Evolutionary conservation across 2,329 filamentous ascomycete genomes (phyloP).

Genomic region (Fusarium subtropicale): DNA sequence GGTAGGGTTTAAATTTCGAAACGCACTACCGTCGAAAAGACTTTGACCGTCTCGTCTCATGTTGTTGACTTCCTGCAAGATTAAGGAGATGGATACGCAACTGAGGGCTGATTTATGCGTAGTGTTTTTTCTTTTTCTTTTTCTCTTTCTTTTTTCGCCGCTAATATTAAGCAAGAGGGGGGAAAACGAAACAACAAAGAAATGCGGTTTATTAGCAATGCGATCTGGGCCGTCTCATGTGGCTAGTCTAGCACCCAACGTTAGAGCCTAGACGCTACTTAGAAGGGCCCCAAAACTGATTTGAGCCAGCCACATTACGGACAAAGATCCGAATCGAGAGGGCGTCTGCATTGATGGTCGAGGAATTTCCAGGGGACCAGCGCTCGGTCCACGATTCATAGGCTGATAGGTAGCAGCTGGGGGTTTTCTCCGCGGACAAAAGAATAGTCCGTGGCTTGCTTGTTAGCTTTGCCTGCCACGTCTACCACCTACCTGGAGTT

Average conservation of each 20-base stretch:
- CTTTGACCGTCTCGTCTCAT: background rate
- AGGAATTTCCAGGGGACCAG: constrained; percentile 32
- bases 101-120: background rate
- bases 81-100: constrained; percentile 27
- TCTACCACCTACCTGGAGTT: background rate
- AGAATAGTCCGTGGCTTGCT: background rate
- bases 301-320: constrained; percentile 47
- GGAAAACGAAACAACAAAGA: constrained; percentile 27
- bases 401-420: background rate
- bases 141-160: background rate
- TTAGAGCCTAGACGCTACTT: constrained; percentile 16
- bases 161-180: background rate
- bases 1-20: constrained; percentile 13
- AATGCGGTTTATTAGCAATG: constrained; percentile 7
- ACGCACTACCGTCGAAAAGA: constrained; percentile 6
- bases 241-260: constrained; percentile 17
- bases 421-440: constrained; percentile 1
- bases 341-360: constrained; percentile 33
- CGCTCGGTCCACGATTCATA: constrained; percentile 4
- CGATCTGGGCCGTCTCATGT: constrained; percentile 22
- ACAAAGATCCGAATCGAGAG: constrained; percentile 40
- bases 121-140: background rate
- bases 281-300: constrained; percentile 38
- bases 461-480: background rate
- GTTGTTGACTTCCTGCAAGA: constrained; percentile 22